A percentile compares a stretch with the other conserved stretches of the same genome.
Conservation (phyloP, 2,329 filamentous ascomycete genomes). For the Zymoseptoria brevis region DNA sequence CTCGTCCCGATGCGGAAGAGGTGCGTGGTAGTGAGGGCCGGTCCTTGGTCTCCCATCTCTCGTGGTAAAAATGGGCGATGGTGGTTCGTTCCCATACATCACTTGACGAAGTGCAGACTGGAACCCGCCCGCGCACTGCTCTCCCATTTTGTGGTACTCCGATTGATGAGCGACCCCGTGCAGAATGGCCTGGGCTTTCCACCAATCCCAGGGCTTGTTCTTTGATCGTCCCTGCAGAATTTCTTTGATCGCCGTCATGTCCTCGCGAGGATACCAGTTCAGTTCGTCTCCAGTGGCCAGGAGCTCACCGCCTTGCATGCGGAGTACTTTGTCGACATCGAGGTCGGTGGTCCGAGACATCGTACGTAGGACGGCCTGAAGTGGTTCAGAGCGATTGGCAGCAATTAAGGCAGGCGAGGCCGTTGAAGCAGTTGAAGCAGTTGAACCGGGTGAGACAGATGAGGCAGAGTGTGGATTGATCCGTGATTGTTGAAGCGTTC, state of each 20-base stretch:
- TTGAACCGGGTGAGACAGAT: neutral
- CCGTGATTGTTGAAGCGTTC: neutral
- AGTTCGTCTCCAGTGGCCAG: slow-evolving; percentile 23
- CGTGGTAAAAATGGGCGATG: too few species aligned
- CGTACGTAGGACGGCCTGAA: neutral
- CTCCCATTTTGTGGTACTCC: too few species aligned
- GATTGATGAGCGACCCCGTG: neutral
- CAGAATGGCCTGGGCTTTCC: slow-evolving; percentile 51
- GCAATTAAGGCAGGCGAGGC: neutral
- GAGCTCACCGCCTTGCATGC: slow-evolving; percentile 12
- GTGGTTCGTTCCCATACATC: too few species aligned
- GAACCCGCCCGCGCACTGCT: too few species aligned
- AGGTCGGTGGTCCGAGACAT: neutral
- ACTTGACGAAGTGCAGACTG: too few species aligned
- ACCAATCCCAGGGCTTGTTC: slow-evolving; percentile 53
- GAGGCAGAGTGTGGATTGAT: neutral
- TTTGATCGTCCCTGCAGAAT: slow-evolving; percentile 26
- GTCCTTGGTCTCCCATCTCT: too few species aligned
- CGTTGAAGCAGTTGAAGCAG: neutral
- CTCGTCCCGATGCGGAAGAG: too few species aligned
- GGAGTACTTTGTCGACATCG: neutral
- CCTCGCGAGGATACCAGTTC: slow-evolving; percentile 24
- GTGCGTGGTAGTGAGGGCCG: too few species aligned
- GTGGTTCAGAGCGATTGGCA: too few species aligned
- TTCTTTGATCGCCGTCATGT: slow-evolving; percentile 17